Percentiles rank a stretch among this genome's conserved stretches.
Conservation (phyloP, 1,284 basidiomycete genomes). For the Meripilus lineatus region DNA sequence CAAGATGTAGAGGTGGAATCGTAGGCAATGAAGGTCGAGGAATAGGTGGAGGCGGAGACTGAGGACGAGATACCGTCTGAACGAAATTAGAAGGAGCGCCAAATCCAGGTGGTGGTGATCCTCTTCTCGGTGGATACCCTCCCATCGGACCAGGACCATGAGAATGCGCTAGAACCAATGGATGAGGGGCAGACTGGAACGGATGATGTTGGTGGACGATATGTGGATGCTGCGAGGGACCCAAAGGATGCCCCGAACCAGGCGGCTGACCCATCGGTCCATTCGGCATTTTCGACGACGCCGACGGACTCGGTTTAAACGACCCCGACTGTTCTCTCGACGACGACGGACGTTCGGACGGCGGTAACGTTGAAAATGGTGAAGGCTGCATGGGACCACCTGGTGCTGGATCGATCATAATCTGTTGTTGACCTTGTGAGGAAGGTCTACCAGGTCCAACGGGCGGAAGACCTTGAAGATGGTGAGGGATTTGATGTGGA, state of each 20-base stretch:
- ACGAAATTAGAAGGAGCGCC: slow-evolving; percentile 13
- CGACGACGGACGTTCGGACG: too few species aligned
- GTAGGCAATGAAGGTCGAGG: slow-evolving; percentile 11
- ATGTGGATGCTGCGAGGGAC: slow-evolving; percentile 1
- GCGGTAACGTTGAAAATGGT: background rate
- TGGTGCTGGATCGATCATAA: too few species aligned
- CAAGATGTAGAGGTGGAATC: slow-evolving; percentile 43
- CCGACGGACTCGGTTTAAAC: background rate
- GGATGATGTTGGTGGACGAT: slow-evolving; percentile 7
- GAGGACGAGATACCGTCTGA: slow-evolving; percentile 11
- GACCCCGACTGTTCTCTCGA: too few species aligned
- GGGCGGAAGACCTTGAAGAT: too few species aligned
- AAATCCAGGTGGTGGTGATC: too few species aligned
- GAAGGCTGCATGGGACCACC: background rate
- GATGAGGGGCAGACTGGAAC: slow-evolving; percentile 5
- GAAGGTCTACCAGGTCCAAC: too few species aligned
- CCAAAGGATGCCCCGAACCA: background rate
- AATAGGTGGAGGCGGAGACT: slow-evolving; percentile 15
- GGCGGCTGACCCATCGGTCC: background rate
- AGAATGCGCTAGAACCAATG: too few species aligned
- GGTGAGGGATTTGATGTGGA: background rate
- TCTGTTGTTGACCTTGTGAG: too few species aligned
- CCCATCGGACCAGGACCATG: background rate
- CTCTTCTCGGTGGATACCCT: too few species aligned
- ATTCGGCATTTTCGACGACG: background rate